Conservation (phyloP, 2,329 filamentous ascomycete species). For the Colletotrichum sp. region DNA sequence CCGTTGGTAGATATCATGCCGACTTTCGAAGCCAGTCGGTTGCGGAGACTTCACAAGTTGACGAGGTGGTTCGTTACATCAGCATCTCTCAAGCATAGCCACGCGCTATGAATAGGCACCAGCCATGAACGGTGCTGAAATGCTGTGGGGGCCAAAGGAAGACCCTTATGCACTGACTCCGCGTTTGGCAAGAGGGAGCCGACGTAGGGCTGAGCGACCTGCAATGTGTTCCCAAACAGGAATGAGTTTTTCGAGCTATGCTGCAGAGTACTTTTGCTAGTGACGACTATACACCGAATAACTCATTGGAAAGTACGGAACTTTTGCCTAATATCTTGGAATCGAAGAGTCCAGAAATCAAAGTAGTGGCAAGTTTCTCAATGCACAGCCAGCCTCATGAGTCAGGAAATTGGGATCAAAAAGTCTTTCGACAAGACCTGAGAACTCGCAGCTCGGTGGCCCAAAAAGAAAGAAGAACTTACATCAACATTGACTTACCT, state of each 20-base stretch:
- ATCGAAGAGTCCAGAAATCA: background rate
- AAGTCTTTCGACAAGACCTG: background rate
- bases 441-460: background rate
- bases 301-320: background rate
- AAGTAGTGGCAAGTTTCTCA: background rate
- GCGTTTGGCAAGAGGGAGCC: background rate
- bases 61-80: background rate
- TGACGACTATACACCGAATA: background rate
- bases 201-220: background rate
- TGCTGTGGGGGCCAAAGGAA: background rate
- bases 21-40: background rate
- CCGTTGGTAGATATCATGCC: background rate
- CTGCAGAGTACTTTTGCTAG: background rate
- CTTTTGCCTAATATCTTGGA: accelerated
- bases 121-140: background rate
- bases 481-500: background rate
- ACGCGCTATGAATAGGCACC: background rate
- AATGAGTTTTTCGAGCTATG: background rate
- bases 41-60: background rate
- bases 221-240: background rate
- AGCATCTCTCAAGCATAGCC: background rate
- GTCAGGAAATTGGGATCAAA: background rate
- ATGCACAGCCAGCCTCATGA: background rate
- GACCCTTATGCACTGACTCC: background rate
- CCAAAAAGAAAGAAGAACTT: background rate